Evolutionary conservation across 129 eudicot genomes (phyloP).

Genomic region (Apium graveolens): DNA sequence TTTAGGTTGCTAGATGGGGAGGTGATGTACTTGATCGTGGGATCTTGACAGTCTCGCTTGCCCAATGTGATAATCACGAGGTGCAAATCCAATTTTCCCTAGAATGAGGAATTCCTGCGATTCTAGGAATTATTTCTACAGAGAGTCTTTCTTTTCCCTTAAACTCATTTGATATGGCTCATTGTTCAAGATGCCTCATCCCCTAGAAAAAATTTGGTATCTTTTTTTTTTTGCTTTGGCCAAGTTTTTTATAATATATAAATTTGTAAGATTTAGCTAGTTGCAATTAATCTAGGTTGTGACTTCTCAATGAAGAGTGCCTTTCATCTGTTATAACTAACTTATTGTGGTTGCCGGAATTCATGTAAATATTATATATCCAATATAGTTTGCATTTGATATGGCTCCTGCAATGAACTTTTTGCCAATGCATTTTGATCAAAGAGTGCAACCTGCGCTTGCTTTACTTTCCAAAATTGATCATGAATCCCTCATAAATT

Average conservation of each 20-base stretch:
- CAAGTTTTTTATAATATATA: background rate
- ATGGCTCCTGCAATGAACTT: background rate
- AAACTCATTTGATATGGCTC: no score
- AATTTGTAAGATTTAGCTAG: background rate
- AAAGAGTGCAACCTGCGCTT: no score
- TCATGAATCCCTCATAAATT: slow-evolving; percentile 65
- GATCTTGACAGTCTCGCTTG: slow-evolving; percentile 83
- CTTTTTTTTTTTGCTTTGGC: background rate
- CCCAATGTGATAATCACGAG: slow-evolving; percentile 96
- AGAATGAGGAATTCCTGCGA: slow-evolving; percentile 98
- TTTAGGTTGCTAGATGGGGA: slow-evolving; percentile 99
- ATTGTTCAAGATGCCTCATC: no score
- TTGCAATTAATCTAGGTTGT: background rate
- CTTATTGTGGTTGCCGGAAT: background rate
- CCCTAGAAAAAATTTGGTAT: slow-evolving; percentile 91
- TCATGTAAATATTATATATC: background rate
- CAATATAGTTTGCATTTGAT: background rate
- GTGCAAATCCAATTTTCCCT: slow-evolving; percentile 95
- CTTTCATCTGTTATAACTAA: background rate
- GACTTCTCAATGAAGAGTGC: background rate
- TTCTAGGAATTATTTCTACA: no score
- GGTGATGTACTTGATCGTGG: slow-evolving; percentile 94
- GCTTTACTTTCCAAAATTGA: no score
- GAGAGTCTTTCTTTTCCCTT: no score
- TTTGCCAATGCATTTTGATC: background rate